Evolutionary conservation across 129 eudicot species (phyloP), one percentile per base, ranked within the genome.

Genomic region (Chrysanthemum seticuspe): DNA sequence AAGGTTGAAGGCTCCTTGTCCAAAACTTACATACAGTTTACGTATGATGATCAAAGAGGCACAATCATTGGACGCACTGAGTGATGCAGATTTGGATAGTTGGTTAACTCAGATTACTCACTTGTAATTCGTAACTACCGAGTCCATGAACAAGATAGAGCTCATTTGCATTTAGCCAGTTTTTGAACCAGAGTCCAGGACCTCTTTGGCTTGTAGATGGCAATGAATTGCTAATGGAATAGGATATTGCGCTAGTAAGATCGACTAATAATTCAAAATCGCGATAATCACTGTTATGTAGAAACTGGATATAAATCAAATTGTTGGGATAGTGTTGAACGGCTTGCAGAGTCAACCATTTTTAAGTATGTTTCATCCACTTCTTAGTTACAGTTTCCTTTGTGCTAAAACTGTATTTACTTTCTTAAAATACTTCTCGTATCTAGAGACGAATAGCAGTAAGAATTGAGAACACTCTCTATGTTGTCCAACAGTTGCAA

Each of bases 281-380:
- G 34, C 63, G 29, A 18, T 2, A 58, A 58, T 19, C 11, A 1
- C 23, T 16, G 34, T 9, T 54, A 10, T 15, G 60, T 56, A 56
- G 10, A 6, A 7, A 16, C 13, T 19, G 4, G 12, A 60, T 23
- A 13, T 55, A 13, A 13, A 55, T 55, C 13, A 11, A 60, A 12
- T 21, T 60, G 65, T 60, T 11, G 4, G 16, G 15, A 25, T 11
- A 25, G 15, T 21, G 1, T 27, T 61, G 44, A 29, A 63, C 10
- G 36, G 27, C 50, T 34, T 63, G 2, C 68, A 18, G 49, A 5
- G 15, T 72, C 50, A 47, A 60, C 45, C 48, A 49, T 10, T 9
- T 60, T 40, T 48, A 2, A 23, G 6, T 72, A 23, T 72, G 49
- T 47, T 72, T 61, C 59, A n/a, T 59, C 56, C 13, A 25, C 27